Base-by-base conservation (phyloP, 495 filamentous ascomycete species). In the Umbilicaria muhlenbergii region DNA sequence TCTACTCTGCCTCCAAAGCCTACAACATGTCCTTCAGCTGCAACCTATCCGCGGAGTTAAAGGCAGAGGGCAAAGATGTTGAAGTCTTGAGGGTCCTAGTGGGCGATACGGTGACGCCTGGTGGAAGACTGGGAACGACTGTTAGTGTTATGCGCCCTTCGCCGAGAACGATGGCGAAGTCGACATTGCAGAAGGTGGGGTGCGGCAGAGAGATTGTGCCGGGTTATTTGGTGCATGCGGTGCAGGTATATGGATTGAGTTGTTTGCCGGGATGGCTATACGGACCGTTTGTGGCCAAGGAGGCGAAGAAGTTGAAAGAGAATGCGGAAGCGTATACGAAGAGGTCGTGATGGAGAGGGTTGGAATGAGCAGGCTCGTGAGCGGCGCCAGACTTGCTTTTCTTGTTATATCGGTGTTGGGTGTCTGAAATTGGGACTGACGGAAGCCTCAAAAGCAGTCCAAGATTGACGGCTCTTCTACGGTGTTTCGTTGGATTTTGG, bases 1-100 rank as follows among this genome's bases (percentile, higher is more conserved):
- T 63, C 11, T 73, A 73, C 44, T 67, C 66, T 49, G 59, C 57
- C 3, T 65, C 62, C 11, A 70, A 72, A 43, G 59, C 65, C 4
- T 68, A 66, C 12, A 55, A 69, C 4, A 65, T 71, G 33, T 57
- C 55, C 0, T 57, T 71, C 60, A 69, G 67, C 0, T 54, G 58
- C 1, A 55, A 17, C 0, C 38, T 48, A n/a, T 34, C 15, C 3
- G 15, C 43, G 17, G 45, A 48, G 34, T 7, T 43, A 32, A 48
- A 39, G 17, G 18, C 12, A 1, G 45, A 48, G 34, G 40, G 40
- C 15, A 38, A 34, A 5, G 28, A 39, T 28, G 32, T 43, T 17
- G 40, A 48, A 17, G 31, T 39, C n/a, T 17, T 43, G 16, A 40
- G 18, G 1, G 21, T 48, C 14, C 4, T 11, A 16, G 35, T 48